Evolutionary conservation across 768 basidiomycete species (phyloP).

Genomic region (Suillus ampliporus): DNA sequence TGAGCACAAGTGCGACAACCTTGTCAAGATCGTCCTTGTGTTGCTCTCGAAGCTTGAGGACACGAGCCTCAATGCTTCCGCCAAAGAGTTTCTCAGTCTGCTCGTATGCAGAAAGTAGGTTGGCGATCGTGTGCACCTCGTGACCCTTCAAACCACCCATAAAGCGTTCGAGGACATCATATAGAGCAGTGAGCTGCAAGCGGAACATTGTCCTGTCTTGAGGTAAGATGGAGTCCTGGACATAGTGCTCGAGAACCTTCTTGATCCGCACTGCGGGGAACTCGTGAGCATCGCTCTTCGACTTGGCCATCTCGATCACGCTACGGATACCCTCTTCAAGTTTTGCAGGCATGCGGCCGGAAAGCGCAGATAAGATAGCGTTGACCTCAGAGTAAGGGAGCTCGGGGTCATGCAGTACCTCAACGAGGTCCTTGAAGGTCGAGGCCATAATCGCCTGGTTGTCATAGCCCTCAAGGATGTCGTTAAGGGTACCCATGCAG

Average conservation of each 20-base stretch:
- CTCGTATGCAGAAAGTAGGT: slow-evolving; percentile 78
- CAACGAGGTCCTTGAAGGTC: slow-evolving; percentile 86
- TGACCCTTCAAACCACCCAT: slow-evolving; percentile 84
- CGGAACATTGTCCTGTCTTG: slow-evolving; percentile 85
- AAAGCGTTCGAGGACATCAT: slow-evolving; percentile 81
- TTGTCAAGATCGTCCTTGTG: slow-evolving; percentile 92
- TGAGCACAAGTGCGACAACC: slow-evolving; percentile 85
- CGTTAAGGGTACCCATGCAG: slow-evolving; percentile 77
- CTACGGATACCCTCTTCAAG: slow-evolving; percentile 87
- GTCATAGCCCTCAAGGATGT: slow-evolving; percentile 96
- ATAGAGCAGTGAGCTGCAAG: slow-evolving; percentile 68
- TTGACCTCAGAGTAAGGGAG: slow-evolving; percentile 88
- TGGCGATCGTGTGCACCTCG: slow-evolving; percentile 79
- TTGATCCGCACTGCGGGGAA: slow-evolving; percentile 90
- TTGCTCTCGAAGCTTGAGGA: slow-evolving; percentile 88
- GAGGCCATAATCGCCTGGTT: slow-evolving; percentile 90
- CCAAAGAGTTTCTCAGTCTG: slow-evolving; percentile 92
- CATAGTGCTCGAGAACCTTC: slow-evolving; percentile 84
- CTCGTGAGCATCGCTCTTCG: slow-evolving; percentile 76
- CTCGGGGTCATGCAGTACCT: slow-evolving; percentile 81
- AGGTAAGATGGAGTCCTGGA: slow-evolving; percentile 79
- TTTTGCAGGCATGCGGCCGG: slow-evolving; percentile 91
- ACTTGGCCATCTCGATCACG: slow-evolving; percentile 75
- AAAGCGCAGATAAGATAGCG: slow-evolving; percentile 84
- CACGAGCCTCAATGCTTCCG: slow-evolving; percentile 91